Evolutionary conservation across 257 asterid species (phyloP), one percentile per base, ranked within the genome.

Genomic region (Plantago elongata): DNA sequence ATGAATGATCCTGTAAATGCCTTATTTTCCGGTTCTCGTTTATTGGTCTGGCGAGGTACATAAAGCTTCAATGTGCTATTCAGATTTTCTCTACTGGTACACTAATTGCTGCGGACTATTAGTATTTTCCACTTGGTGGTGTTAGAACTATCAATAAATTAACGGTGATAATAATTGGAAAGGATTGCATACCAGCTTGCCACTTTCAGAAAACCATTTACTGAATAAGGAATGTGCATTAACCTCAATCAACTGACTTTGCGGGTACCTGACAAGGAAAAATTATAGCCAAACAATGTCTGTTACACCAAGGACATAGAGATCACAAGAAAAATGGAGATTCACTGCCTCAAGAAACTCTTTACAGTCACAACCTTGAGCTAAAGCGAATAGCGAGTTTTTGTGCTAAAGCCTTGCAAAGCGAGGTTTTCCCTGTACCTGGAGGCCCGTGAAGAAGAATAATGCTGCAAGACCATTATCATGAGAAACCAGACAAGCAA

Each of bases 141-240:
- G 52, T 38, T 49, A 18, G 50, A 8, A 3, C 22, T 12, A 15
- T 29, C 14, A 15, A 38, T 34, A 34, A 47, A 12, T 45, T 43
- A 10, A 47, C 17, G 5, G 37, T 34, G n/a, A 50, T 57, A 47
- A 38, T 58, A 59, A 70, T 58, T 27, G 60, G 57, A 17, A 62
- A 63, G 61, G 17, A 57, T 34, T 34, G 40, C 87, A 57, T 78
- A 87, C 99, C 92, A 87, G 80, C 82, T 93, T 93, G 75, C 99
- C 99, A 74, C 99, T 93, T 81, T 93, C 99, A 60, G 99, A 93
- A 74, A 93, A 93, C 97, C 97, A 93, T 84, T 93, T 93, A 74
- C 99, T 93, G 76, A 93, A 93, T 77, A 93, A 81, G 72, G 97
- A 89, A 78, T 93, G 99, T 51, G 97, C 99, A 78, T 93, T 89